Percentiles rank a stretch among this genome's conserved stretches.
These are phyloP conservation scores for Trichoderma erinaceum DNA, from an alignment of 495 filamentous ascomycete genomes.

Conservation along the genomic window DNA sequence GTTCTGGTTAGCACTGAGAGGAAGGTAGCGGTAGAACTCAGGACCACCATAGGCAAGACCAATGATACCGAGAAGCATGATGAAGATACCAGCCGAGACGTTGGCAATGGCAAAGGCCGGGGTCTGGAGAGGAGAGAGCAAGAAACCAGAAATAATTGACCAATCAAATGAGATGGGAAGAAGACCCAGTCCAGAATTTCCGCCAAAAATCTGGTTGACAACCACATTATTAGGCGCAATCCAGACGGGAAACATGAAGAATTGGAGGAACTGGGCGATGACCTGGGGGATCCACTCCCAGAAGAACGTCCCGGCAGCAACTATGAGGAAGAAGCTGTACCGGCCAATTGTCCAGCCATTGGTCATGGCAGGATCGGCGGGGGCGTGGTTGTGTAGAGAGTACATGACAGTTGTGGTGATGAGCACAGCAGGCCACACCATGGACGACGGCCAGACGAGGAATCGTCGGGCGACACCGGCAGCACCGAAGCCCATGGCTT, in stretches of 20 bases:
- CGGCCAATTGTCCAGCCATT: conserved; percentile 61
- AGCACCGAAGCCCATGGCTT: conserved; percentile 65
- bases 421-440: conserved; percentile 67
- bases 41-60: conserved; percentile 46
- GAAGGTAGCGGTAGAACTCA: conserved; percentile 42
- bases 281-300: conserved; percentile 29
- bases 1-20: conserved; percentile 29
- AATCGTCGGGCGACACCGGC: conserved; percentile 61
- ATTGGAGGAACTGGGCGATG: conserved; percentile 25
- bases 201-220: conserved; percentile 30
- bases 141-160: conserved; percentile 38
- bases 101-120: conserved; percentile 47
- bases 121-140: conserved; percentile 47
- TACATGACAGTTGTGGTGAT: conserved; percentile 62
- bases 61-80: conserved; percentile 31
- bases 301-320: conserved; percentile 26
- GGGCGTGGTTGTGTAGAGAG: conserved; percentile 59
- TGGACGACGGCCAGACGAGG: conserved; percentile 60
- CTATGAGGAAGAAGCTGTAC: conserved; percentile 59
- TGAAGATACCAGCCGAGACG: conserved; percentile 36
- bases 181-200: conserved; percentile 27
- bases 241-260: conserved; percentile 31
- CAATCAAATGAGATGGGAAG: conserved; percentile 30
- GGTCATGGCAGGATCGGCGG: conserved; percentile 49
- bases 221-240: conserved; percentile 26